Evolutionary conservation across 805 yeast genomes (phyloP).

Genomic region (Metschnikowia drakensbergensis): DNA sequence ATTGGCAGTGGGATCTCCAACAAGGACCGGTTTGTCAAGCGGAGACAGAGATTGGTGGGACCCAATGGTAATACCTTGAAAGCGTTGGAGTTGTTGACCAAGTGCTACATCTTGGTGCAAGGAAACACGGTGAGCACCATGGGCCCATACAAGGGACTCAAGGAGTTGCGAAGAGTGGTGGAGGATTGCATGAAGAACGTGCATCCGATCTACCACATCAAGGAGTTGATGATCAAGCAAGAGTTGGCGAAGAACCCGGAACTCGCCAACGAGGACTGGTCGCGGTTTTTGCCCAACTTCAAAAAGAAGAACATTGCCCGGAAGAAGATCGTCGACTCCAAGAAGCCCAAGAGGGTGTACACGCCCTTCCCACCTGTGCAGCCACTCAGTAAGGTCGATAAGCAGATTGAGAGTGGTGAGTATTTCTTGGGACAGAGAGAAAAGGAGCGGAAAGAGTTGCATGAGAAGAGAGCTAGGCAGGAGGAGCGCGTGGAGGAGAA

Average conservation of each 20-base stretch:
- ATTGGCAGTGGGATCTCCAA: conserved; percentile 86
- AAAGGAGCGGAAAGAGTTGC: conserved; percentile 64
- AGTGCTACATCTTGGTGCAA: conserved; percentile 92
- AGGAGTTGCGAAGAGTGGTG: conserved; percentile 87
- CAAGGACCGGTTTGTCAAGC: conserved; percentile 89
- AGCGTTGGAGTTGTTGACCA: conserved; percentile 91
- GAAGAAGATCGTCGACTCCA: conserved; percentile 67
- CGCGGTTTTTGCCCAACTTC: conserved; percentile 91
- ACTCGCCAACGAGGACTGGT: conserved; percentile 94
- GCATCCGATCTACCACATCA: conserved; percentile 97
- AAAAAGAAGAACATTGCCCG: conserved; percentile 95
- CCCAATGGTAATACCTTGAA: conserved; percentile 96
- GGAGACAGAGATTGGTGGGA: conserved; percentile 94
- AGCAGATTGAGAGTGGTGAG: conserved; percentile 97
- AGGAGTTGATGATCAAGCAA: conserved; percentile 95
- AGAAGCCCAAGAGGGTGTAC: conserved; percentile 66
- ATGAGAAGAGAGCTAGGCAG: conserved; percentile 77
- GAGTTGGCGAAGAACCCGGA: conserved; percentile 95
- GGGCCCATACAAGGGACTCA: conserved; percentile 94
- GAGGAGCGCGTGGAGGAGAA: conserved; percentile 61
- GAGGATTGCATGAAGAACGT: conserved; percentile 97
- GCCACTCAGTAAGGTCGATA: conserved; percentile 93
- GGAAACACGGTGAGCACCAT: conserved; percentile 95
- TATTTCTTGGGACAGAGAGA: conserved; percentile 88
- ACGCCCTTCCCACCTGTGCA: conserved; percentile 99